Evolutionary conservation across 768 basidiomycete genomes (phyloP).

Genomic region (Lactifluus volemus): DNA sequence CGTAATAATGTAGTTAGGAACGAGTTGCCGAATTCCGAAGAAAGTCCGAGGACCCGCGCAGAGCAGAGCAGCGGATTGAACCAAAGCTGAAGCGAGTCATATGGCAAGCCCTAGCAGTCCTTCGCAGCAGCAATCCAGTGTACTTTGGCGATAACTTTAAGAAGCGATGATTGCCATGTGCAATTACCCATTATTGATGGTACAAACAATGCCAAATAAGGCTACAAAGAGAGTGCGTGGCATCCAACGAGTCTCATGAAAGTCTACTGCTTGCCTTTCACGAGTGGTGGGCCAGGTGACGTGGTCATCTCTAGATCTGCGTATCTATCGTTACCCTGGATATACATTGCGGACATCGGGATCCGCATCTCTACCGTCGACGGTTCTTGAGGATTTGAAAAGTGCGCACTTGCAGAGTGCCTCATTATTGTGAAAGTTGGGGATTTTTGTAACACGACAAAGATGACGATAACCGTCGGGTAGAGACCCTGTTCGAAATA

Average conservation of each 20-base stretch:
- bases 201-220: slow-evolving; percentile 1
- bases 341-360: background rate
- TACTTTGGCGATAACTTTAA: no score
- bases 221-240: background rate
- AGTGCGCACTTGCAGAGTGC: background rate
- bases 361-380: background rate
- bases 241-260: background rate
- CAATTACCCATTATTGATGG: background rate
- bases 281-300: background rate
- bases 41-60: no score
- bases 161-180: no score
- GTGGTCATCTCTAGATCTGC: background rate
- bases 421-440: slow-evolving; percentile 3
- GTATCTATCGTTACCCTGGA: background rate
- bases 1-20: no score
- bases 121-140: no score
- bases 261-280: background rate
- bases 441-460: slow-evolving; percentile 5
- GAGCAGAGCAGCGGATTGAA: no score
- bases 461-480: slow-evolving; percentile 5
- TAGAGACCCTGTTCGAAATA: slow-evolving; percentile 3
- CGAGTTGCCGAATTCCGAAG: no score
- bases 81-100: no score
- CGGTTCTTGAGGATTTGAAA: background rate
- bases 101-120: no score